These are phyloP conservation scores for Calonectria montana DNA, from an alignment of 2,329 filamentous ascomycete genomes.

Conservation along the genomic window DNA sequence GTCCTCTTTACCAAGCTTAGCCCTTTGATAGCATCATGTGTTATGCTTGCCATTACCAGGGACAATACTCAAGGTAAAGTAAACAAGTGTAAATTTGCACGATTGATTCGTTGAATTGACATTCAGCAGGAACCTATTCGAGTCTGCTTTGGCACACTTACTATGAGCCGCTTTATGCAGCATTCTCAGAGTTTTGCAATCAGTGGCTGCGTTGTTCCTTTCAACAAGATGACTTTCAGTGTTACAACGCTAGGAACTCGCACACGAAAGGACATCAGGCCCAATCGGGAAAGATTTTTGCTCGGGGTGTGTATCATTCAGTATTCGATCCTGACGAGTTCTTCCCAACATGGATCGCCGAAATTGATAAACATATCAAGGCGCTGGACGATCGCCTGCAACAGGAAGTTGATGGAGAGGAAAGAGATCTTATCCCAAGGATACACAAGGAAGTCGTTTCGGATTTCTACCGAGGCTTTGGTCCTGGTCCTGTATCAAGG, in stretches of 20 bases:
- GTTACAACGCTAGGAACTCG: constrained; percentile 2
- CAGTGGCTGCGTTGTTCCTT: constrained; percentile 14
- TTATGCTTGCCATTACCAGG: background rate
- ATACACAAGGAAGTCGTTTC: constrained; percentile 5
- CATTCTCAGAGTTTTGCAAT: constrained; percentile 14
- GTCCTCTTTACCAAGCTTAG: background rate
- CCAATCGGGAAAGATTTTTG: background rate
- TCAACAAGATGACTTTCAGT: background rate
- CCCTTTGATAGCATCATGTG: background rate
- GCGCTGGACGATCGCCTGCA: background rate
- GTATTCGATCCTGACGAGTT: background rate
- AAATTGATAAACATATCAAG: background rate
- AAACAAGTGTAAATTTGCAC: background rate
- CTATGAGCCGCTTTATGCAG: background rate
- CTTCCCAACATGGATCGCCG: background rate
- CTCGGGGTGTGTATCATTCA: background rate
- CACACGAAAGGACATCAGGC: constrained; percentile 13
- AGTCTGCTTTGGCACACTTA: background rate
- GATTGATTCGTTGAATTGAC: background rate
- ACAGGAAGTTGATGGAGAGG: background rate
- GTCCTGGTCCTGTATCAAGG: background rate
- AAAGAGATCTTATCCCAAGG: background rate
- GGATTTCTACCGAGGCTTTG: background rate
- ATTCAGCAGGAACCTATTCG: background rate
- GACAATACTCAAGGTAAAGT: constrained; percentile 3